Percentiles rank a stretch among this genome's conserved stretches.
phyloP scores from a whole-genome alignment of 768 basidiomycete species.

The Suillus subaureus region DNA sequence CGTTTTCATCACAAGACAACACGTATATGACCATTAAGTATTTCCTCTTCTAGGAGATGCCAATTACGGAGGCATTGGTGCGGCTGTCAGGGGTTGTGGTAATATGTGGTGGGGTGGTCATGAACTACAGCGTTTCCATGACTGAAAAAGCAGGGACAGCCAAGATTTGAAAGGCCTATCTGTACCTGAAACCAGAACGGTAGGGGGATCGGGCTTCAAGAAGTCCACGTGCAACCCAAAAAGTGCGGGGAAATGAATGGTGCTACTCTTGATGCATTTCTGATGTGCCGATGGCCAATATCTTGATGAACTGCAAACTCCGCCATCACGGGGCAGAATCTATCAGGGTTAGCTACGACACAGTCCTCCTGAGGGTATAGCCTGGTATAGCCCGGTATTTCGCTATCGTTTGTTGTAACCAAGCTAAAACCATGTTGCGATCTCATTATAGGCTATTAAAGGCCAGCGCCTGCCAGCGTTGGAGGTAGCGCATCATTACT shows the following conservation, averaged over 20 bases:
- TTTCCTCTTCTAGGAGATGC: not conserved
- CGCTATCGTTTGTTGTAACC: not conserved
- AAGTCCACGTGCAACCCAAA: not conserved
- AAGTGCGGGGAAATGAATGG: slow-evolving; percentile 1
- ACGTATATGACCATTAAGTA: not conserved
- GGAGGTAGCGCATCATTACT: not conserved
- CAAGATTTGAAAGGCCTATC: not conserved
- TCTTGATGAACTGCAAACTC: not conserved
- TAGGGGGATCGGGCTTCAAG: not conserved
- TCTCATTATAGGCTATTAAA: not conserved
- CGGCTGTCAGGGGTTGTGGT: not conserved
- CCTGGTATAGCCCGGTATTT: not conserved
- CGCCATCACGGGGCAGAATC: not conserved
- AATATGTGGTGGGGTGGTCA: not conserved
- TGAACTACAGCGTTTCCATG: not conserved
- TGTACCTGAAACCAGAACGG: not conserved
- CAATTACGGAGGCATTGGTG: slow-evolving; percentile 2
- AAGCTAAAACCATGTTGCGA: not conserved
- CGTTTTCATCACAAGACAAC: not conserved
- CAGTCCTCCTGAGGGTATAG: slow-evolving; percentile 3
- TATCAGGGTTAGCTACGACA: not conserved
- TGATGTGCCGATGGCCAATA: not conserved
- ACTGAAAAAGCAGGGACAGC: not conserved
- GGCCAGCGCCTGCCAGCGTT: slow-evolving; percentile 1
- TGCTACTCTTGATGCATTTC: not conserved